These are phyloP conservation scores for Cicer judaicum DNA, from an alignment of 306 rosid genomes.

Conservation along the genomic window DNA sequence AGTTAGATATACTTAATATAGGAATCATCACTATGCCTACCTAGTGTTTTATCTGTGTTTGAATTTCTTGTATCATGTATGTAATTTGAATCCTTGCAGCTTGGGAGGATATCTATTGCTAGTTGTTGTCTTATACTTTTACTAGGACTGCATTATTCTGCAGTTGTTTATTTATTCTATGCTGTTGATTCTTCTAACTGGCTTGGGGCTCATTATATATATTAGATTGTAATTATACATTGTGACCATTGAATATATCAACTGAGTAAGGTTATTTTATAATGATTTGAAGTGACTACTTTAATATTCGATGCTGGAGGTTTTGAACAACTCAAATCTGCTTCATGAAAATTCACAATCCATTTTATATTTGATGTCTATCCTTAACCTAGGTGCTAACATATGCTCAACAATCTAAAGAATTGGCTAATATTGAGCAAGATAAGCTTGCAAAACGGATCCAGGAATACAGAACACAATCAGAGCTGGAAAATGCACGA, in stretches of 20 bases:
- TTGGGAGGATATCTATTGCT: constrained; percentile 18
- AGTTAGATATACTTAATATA: constrained; percentile 15
- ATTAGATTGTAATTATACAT: neutral
- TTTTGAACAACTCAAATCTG: constrained; percentile 14
- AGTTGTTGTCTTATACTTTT: constrained; percentile 21
- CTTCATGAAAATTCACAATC: constrained; percentile 22
- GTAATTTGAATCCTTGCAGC: constrained; percentile 6
- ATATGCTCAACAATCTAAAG: constrained; percentile 95
- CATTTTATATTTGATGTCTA: constrained; percentile 26
- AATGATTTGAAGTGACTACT: constrained; percentile 36
- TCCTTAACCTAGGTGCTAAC: constrained; percentile 74
- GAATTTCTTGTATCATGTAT: constrained; percentile 12
- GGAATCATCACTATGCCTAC: neutral
- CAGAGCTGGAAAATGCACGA: constrained; percentile 70
- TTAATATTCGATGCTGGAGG: constrained; percentile 11
- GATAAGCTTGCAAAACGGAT: constrained; percentile 97
- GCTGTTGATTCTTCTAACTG: constrained; percentile 24
- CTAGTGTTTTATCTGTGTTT: constrained; percentile 17
- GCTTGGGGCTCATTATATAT: constrained; percentile 23
- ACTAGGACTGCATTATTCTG: constrained; percentile 7
- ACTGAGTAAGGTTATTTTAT: constrained; percentile 28
- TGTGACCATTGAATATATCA: constrained; percentile 18
- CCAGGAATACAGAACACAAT: constrained; percentile 92
- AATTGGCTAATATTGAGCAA: constrained; percentile 87
- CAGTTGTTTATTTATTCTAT: constrained; percentile 7